Base-by-base conservation (phyloP, 1,139 yeast species). In the Spencermartinsiella ligniputridi region DNA sequence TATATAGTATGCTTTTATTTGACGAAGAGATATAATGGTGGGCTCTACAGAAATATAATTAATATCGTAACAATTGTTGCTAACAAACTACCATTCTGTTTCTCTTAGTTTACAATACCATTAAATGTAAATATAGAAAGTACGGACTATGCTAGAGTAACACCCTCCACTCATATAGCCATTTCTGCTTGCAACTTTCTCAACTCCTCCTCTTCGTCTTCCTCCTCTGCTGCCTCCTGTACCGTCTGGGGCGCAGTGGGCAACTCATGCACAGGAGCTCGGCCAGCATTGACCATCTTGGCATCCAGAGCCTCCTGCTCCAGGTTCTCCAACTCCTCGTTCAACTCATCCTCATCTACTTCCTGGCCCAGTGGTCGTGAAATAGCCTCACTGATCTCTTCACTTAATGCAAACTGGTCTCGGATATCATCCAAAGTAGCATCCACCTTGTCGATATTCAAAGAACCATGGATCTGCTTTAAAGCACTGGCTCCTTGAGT, bases 381-480 rank as follows among this genome's bases (percentile, higher is more conserved):
- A 50, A 92, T 89, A 38, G 98, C 97, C 49, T 92, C 97, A 42
- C 95, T 83, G 47, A 92, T 89, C 70, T 92, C 98, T 57, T 89
- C 96, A 37, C 96, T 88, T 57, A 88, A 75, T 58, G 90, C 96
- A 45, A 92, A 95, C 68, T 92, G 98, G 63, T 92, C 98, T 58
- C 97, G 79, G 52, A 94, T 88, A 54, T 90, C 96, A 64, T 92
- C 98, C 97, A 92, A 92, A n/a, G 97, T 90, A 58, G 83, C 87
- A 64, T 92, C 98, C 39, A 92, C 97, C 71, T 89, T 90, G 67
- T 92, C 98, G 47, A 92, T 89, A 65, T 90, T 85, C 74, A 92
- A 82, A 60, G 90, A 96, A 52, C 90, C 92, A 65, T 92, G 97
- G 60, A 92, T 92, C 60, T 85, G 87, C 67, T 90, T 89, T 96